Percentiles rank a stretch among this genome's conserved stretches.
Conservation (phyloP, 768 basidiomycete genomes). For the Collybiopsis luxurians region DNA sequence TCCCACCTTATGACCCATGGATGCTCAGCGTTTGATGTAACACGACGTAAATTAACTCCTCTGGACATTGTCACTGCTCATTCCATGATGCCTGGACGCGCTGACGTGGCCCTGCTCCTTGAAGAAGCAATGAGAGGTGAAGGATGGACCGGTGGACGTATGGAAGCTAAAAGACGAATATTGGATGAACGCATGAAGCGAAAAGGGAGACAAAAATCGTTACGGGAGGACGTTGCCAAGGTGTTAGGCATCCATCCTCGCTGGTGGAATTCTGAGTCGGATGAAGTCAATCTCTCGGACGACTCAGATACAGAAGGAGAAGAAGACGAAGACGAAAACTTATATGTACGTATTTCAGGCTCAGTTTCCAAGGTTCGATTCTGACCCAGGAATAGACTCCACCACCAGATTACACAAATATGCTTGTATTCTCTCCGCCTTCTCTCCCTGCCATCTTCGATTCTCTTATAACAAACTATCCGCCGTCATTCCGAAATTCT, state of each 20-base stretch:
- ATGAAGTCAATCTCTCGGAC: slow-evolving; percentile 22
- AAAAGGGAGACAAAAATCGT: slow-evolving; percentile 46
- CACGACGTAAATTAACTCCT: slow-evolving; percentile 77
- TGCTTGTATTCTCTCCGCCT: slow-evolving; percentile 91
- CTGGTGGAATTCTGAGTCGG: slow-evolving; percentile 65
- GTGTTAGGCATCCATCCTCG: slow-evolving; percentile 52
- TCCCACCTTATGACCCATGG: slow-evolving; percentile 93
- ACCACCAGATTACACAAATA: slow-evolving; percentile 70
- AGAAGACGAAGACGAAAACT: slow-evolving; percentile 47
- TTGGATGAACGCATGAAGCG: slow-evolving; percentile 58
- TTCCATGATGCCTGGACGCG: slow-evolving; percentile 74
- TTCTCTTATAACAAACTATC: slow-evolving; percentile 76
- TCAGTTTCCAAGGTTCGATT: slow-evolving; percentile 1
- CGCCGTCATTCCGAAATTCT: slow-evolving; percentile 65
- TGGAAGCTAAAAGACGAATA: slow-evolving; percentile 63
- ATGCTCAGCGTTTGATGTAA: slow-evolving; percentile 77
- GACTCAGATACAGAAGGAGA: slow-evolving; percentile 42
- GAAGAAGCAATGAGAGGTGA: slow-evolving; percentile 85
- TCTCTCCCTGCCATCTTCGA: slow-evolving; percentile 77
- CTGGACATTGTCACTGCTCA: slow-evolving; percentile 89
- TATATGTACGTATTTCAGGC: slow-evolving; percentile 37
- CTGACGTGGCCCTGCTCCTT: slow-evolving; percentile 83
- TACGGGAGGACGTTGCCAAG: slow-evolving; percentile 59
- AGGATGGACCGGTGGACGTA: slow-evolving; percentile 78
- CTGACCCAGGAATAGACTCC: slow-evolving; percentile 54